A percentile compares a stretch with the other conserved stretches of the same genome.
phyloP scores from a whole-genome alignment of 1,284 basidiomycete genomes.

The Ustilago sp. region DNA sequence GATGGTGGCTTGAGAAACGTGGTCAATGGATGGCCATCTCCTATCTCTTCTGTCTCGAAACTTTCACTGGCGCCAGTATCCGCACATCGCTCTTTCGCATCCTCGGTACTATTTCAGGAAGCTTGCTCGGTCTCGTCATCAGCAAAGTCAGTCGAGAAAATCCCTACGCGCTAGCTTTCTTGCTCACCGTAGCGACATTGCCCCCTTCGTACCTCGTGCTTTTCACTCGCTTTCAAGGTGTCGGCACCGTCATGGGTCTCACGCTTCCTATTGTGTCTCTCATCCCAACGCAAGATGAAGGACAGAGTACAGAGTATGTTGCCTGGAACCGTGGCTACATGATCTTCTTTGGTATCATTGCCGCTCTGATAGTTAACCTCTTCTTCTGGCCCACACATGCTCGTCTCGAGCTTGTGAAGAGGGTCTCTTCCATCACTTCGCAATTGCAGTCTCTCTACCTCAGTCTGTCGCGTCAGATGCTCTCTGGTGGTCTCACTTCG shows the following conservation, averaged over 20 bases:
- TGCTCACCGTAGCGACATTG: slow-evolving; percentile 69
- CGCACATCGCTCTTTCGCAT: slow-evolving; percentile 71
- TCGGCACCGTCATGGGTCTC: slow-evolving; percentile 71
- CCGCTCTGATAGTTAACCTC: slow-evolving; percentile 61
- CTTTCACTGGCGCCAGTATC: slow-evolving; percentile 72
- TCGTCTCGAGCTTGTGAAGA: slow-evolving; percentile 51
- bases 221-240: slow-evolving; percentile 63
- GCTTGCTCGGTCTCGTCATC: slow-evolving; percentile 70
- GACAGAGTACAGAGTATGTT: slow-evolving; percentile 44
- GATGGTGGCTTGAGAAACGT: slow-evolving; percentile 70
- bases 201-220: slow-evolving; percentile 71
- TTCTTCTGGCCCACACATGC: slow-evolving; percentile 66
- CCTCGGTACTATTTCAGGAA: slow-evolving; percentile 71
- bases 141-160: slow-evolving; percentile 70
- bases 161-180: slow-evolving; percentile 70
- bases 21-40: slow-evolving; percentile 71
- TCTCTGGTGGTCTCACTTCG: slow-evolving; percentile 43
- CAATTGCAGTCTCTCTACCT: slow-evolving; percentile 61
- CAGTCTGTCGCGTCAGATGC: slow-evolving; percentile 61
- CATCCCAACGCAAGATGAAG: slow-evolving; percentile 68
- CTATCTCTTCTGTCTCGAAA: slow-evolving; percentile 72
- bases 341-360: slow-evolving; percentile 63
- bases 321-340: slow-evolving; percentile 61
- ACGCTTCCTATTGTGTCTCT: slow-evolving; percentile 68
- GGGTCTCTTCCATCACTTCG: slow-evolving; percentile 42